Percentiles rank a stretch among this genome's conserved stretches.
phyloP scores from a whole-genome alignment of 495 filamentous ascomycete genomes.

The Echria macrotheca region DNA sequence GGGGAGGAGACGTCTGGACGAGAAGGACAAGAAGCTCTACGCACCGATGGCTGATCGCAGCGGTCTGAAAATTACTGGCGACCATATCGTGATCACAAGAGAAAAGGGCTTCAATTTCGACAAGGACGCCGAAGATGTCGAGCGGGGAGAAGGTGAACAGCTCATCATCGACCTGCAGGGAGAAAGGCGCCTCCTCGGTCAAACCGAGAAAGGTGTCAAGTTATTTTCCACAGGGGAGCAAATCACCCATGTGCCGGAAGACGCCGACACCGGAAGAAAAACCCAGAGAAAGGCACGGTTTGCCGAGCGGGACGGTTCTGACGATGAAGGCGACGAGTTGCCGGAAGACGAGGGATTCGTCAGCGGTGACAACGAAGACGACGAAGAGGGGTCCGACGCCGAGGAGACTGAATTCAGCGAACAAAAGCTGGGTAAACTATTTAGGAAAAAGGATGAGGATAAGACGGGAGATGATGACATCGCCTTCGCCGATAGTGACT shows the following conservation, averaged over 20 bases:
- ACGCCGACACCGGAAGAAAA: constrained; percentile 65
- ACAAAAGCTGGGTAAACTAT: constrained; percentile 51
- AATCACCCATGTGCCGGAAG: constrained; percentile 55
- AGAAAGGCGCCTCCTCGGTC: constrained; percentile 74
- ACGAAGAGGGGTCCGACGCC: constrained; percentile 49
- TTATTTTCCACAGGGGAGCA: constrained; percentile 74
- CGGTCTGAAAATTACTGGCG: constrained; percentile 65
- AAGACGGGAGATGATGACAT: constrained; percentile 52
- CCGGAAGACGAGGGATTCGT: constrained; percentile 56
- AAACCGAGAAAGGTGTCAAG: constrained; percentile 71
- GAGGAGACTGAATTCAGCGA: constrained; percentile 50
- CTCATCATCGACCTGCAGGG: constrained; percentile 85
- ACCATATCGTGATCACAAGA: constrained; percentile 53
- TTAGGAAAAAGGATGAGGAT: constrained; percentile 40
- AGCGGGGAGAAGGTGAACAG: constrained; percentile 86
- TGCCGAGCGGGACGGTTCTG: constrained; percentile 52
- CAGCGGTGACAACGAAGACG: constrained; percentile 60
- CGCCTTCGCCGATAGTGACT: constrained; percentile 93
- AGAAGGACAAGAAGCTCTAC: constrained; percentile 93
- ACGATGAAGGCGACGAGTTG: constrained; percentile 49
- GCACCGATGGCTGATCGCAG: constrained; percentile 98
- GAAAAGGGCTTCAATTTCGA: constrained; percentile 70
- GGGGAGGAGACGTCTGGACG: constrained; percentile 69
- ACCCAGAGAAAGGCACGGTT: constrained; percentile 60
- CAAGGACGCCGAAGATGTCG: constrained; percentile 58